Percentiles rank a stretch among this genome's conserved stretches.
Conservation (phyloP, 2,329 filamentous ascomycete species). For the Xylariales sp. region DNA sequence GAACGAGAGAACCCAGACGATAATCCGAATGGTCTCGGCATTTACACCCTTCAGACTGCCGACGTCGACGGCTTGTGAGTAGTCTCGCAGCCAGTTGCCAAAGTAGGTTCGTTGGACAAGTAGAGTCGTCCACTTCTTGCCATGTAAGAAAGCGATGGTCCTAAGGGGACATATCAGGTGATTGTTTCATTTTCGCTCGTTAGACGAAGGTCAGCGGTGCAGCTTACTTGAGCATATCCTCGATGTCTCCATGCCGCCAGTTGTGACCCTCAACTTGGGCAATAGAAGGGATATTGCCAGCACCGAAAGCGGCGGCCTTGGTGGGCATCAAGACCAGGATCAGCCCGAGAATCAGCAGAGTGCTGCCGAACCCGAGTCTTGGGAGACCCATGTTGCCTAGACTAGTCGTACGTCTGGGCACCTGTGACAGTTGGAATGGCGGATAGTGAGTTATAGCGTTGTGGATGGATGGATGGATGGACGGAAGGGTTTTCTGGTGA, state of each 20-base stretch:
- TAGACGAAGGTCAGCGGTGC: neutral
- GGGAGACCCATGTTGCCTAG: conserved; percentile 59
- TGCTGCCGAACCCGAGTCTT: conserved; percentile 59
- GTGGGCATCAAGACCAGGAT: conserved; percentile 68
- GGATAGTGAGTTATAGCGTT: neutral
- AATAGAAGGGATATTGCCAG: conserved; percentile 76
- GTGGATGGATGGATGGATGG: too few species aligned
- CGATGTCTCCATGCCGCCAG: conserved; percentile 81
- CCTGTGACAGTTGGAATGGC: neutral
- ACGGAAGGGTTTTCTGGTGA: neutral
- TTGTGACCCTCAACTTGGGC: conserved; percentile 74
- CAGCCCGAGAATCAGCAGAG: conserved; percentile 65
- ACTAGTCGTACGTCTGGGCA: conserved; percentile 3
- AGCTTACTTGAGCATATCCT: conserved; percentile 76
- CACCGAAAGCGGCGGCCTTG: conserved; percentile 71
- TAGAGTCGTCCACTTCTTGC: conserved; percentile 86
- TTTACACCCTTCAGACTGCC: conserved; percentile 83
- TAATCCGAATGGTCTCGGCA: conserved; percentile 79
- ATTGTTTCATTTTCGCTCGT: neutral
- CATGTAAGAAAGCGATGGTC: conserved; percentile 78
- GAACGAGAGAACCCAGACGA: conserved; percentile 86
- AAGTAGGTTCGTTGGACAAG: conserved; percentile 84
- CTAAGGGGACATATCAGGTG: conserved; percentile 25
- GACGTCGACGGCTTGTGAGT: conserved; percentile 85
- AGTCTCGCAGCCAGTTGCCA: conserved; percentile 88